Percentiles rank a stretch among this genome's conserved stretches.
Evolutionary conservation across 176 grass and related monocot genomes (phyloP).

Genomic region (Miscanthus lutarioriparius): DNA sequence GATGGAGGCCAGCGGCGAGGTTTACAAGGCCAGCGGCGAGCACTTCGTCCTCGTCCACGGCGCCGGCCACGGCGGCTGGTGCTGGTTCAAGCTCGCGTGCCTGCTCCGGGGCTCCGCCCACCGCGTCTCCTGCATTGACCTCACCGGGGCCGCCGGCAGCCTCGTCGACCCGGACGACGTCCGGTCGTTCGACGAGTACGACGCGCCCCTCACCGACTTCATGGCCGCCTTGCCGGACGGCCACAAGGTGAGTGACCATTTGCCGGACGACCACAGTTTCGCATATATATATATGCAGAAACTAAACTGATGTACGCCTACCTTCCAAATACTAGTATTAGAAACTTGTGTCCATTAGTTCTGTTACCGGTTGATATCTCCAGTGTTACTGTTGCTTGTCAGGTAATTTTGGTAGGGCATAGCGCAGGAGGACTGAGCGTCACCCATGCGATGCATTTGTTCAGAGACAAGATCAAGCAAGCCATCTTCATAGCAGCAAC

Average conservation of each 20-base stretch:
- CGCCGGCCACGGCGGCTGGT: conserved; percentile 54
- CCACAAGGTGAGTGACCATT: not conserved
- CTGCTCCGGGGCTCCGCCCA: conserved; percentile 36
- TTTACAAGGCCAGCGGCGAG: conserved; percentile 1
- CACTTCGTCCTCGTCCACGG: conserved; percentile 62
- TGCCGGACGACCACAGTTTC: no score
- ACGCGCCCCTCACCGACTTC: conserved; percentile 5
- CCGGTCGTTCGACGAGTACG: not conserved
- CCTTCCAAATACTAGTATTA: no score
- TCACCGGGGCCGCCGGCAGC: conserved; percentile 43
- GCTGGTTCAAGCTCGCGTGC: conserved; percentile 50
- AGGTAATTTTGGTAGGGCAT: conserved; percentile 43
- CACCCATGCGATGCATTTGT: conserved; percentile 42
- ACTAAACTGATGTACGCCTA: no score
- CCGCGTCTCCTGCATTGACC: conserved; percentile 49
- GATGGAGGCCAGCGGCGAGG: not conserved
- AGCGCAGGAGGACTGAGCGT: conserved; percentile 48
- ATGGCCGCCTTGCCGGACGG: not conserved
- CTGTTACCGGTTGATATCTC: not conserved
- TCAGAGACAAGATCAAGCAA: conserved; percentile 40
- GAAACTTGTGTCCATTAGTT: not conserved
- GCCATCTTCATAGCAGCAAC: conserved; percentile 55
- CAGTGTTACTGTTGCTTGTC: not conserved
- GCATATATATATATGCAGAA: no score
- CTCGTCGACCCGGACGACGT: conserved; percentile 28